Evolutionary conservation across 192 early-diverging fungal genomes (phyloP).

Genomic region (Tieghemiomyces parasiticus): DNA sequence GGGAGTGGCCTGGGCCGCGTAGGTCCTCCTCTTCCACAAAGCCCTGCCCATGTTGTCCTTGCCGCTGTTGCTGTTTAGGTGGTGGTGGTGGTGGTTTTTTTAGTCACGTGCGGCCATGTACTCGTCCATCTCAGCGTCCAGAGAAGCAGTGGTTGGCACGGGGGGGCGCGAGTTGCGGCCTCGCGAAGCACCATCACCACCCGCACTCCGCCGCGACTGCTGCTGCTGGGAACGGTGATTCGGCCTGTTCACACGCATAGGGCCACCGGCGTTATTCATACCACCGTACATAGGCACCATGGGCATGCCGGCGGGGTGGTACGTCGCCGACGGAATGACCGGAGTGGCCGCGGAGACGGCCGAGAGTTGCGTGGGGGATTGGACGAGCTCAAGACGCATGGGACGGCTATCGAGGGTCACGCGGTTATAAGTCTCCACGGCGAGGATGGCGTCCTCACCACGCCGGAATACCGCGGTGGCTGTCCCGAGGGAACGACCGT

Average conservation of each 20-base stretch:
- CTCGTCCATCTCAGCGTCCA: conserved; percentile 3
- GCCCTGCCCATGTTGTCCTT: neutral
- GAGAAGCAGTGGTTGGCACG: neutral
- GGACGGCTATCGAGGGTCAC: neutral
- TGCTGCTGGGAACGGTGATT: too few species aligned
- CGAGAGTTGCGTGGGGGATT: neutral
- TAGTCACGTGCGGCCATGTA: neutral
- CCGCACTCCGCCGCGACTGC: too few species aligned
- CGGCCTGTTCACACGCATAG: neutral
- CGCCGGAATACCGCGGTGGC: neutral
- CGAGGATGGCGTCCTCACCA: neutral
- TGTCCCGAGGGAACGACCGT: neutral
- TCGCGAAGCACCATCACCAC: too few species aligned
- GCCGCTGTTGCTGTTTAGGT: neutral
- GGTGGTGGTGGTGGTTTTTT: neutral
- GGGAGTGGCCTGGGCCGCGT: neutral
- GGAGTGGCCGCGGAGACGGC: neutral
- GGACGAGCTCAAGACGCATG: neutral
- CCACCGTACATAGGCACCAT: too few species aligned
- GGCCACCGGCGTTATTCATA: neutral
- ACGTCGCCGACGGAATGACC: neutral
- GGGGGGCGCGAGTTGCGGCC: too few species aligned
- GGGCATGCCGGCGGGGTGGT: neutral
- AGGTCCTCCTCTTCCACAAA: neutral
- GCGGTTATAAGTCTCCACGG: neutral